These are phyloP conservation scores for Aureobasidium sp. DNA, from an alignment of 2,329 filamentous ascomycete genomes.

Conservation along the genomic window DNA sequence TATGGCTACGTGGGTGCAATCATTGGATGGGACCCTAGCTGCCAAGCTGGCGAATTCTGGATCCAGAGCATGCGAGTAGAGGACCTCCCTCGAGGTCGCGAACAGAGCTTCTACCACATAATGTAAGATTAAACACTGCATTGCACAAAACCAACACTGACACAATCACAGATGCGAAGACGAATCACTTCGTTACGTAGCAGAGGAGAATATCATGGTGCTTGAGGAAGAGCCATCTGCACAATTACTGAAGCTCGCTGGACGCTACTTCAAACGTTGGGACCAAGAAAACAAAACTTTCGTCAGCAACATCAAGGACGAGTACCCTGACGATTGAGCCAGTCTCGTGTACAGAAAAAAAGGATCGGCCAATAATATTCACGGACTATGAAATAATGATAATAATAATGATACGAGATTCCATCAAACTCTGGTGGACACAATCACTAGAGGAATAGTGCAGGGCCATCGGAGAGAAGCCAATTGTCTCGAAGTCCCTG, in stretches of 20 bases:
- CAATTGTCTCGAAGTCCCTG: no score
- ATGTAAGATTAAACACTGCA: conserved; percentile 52
- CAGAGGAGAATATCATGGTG: conserved; percentile 72
- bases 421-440: no score
- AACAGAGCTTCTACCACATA: conserved; percentile 75
- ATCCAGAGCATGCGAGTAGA: conserved; percentile 57
- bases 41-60: conserved; percentile 52
- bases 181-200: conserved; percentile 62
- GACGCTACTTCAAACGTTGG: conserved; percentile 83
- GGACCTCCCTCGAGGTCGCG: conserved; percentile 46
- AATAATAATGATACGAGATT: not conserved
- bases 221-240: conserved; percentile 43
- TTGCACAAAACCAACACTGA: not conserved
- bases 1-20: conserved; percentile 76
- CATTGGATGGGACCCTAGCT: conserved; percentile 69
- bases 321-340: conserved; percentile 78
- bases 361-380: not conserved
- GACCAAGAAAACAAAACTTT: conserved; percentile 59
- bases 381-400: not conserved
- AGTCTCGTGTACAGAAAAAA: not conserved
- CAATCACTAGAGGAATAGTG: no score
- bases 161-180: conserved; percentile 49
- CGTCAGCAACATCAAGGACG: conserved; percentile 72
- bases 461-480: no score
- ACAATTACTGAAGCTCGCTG: conserved; percentile 61